These are phyloP conservation scores for Diplodia scrobiculata DNA, from an alignment of 2,329 filamentous ascomycete species.

Conservation along the genomic window DNA sequence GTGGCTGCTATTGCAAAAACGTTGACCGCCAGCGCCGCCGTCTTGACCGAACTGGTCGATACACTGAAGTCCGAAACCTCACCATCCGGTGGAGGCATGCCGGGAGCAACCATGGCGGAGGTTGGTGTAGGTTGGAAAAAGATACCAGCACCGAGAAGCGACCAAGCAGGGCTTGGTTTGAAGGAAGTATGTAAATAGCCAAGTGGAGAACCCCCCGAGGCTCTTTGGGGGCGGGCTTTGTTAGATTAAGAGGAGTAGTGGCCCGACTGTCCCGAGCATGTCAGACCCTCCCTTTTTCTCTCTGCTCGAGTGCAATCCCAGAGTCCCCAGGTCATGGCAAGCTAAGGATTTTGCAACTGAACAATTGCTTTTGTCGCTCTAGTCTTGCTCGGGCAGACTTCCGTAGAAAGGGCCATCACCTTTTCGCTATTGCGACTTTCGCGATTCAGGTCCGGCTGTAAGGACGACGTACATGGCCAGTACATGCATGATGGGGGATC, in stretches of 20 bases:
- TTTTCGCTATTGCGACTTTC: background rate
- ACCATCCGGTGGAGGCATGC: constrained; percentile 31
- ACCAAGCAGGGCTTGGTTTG: background rate
- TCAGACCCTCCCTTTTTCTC: background rate
- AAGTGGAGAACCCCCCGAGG: background rate
- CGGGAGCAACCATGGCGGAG: constrained; percentile 8
- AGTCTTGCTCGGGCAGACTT: background rate
- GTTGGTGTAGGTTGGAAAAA: background rate
- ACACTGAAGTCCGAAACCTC: constrained; percentile 33
- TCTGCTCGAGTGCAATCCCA: background rate
- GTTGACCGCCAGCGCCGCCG: constrained; percentile 43
- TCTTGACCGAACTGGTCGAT: constrained; percentile 34
- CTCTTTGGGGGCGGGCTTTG: background rate
- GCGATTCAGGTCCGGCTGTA: background rate
- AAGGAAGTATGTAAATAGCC: background rate
- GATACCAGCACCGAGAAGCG: background rate
- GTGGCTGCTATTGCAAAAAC: constrained; percentile 43
- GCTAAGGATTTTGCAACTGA: background rate
- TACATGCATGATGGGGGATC: constrained; percentile 1
- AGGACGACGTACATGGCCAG: background rate
- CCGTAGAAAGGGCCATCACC: background rate
- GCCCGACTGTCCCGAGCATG: background rate
- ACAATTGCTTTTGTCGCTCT: background rate
- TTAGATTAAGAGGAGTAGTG: background rate
- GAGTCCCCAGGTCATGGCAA: background rate